Percentiles rank a stretch among this genome's conserved stretches.
Conservation (phyloP, 495 filamentous ascomycete genomes). For the Lepraria neglecta region DNA sequence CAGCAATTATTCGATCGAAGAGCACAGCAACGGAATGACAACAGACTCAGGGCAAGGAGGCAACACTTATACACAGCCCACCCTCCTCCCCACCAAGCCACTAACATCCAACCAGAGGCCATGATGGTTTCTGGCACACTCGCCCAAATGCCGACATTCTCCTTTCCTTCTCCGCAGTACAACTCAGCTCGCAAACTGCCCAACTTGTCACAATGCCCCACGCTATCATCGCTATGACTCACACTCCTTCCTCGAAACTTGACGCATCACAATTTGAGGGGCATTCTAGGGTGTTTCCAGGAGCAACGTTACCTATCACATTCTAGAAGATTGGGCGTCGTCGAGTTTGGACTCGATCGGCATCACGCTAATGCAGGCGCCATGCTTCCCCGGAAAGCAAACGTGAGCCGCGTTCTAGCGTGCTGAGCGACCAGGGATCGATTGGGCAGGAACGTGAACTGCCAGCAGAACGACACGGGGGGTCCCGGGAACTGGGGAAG, state of each 20-base stretch:
- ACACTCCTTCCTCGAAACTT: not conserved
- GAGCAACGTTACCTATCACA: not conserved
- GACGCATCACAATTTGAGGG: not conserved
- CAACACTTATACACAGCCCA: too few species aligned
- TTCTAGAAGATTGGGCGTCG: not conserved
- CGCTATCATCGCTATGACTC: constrained; percentile 12
- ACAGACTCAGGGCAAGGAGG: too few species aligned
- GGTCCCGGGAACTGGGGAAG: too few species aligned
- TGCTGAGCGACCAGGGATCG: not conserved
- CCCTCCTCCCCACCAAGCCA: too few species aligned
- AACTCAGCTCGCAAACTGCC: too few species aligned
- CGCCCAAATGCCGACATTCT: too few species aligned
- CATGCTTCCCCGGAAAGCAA: not conserved
- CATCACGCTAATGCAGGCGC: constrained; percentile 14
- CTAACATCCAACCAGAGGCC: too few species aligned
- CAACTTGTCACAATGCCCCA: too few species aligned
- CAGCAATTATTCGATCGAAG: too few species aligned
- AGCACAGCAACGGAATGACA: too few species aligned
- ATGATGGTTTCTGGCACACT: too few species aligned
- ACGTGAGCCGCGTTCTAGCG: not conserved
- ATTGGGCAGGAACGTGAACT: not conserved
- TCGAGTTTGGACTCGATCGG: not conserved
- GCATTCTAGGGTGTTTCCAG: not conserved
- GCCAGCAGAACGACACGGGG: not conserved
- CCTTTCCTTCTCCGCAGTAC: too few species aligned